phyloP scores from a whole-genome alignment of 192 early-diverging fungal genomes.

The Jimgerdemannia flammicorona region DNA sequence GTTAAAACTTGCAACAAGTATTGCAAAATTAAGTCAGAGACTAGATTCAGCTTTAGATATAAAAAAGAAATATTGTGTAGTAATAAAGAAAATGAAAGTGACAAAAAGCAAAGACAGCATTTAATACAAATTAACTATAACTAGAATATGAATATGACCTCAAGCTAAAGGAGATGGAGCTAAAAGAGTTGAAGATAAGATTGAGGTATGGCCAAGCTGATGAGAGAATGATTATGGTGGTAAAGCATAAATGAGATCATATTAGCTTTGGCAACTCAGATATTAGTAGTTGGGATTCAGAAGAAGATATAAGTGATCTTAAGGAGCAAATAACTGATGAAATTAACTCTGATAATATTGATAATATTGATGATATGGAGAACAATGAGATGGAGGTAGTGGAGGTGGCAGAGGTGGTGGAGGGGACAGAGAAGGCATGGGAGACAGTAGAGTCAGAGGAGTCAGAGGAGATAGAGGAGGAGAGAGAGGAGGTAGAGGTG shows the following conservation, averaged over 20 bases:
- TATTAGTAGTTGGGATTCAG: neutral
- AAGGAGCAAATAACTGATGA: neutral
- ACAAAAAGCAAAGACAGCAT: neutral
- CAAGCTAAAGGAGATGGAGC: neutral
- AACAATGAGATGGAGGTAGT: neutral
- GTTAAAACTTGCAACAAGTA: neutral
- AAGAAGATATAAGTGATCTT: neutral
- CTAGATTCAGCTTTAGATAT: neutral
- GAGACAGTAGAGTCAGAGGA: too few species aligned
- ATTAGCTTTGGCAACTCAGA: neutral
- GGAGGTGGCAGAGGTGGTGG: neutral
- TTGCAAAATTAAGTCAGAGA: neutral
- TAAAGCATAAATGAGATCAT: neutral
- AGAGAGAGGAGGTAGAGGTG: neutral
- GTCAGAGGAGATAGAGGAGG: too few species aligned
- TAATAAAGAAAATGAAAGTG: neutral
- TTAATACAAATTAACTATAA: neutral
- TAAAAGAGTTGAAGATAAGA: neutral
- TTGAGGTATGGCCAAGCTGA: neutral
- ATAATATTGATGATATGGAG: neutral
- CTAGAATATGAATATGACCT: neutral
- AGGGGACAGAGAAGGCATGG: too few species aligned
- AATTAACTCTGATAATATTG: neutral
- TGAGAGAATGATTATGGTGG: neutral
- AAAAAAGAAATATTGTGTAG: neutral